Evolutionary conservation across 2,329 filamentous ascomycete genomes (phyloP).

Genomic region (Cladosporium sp.): DNA sequence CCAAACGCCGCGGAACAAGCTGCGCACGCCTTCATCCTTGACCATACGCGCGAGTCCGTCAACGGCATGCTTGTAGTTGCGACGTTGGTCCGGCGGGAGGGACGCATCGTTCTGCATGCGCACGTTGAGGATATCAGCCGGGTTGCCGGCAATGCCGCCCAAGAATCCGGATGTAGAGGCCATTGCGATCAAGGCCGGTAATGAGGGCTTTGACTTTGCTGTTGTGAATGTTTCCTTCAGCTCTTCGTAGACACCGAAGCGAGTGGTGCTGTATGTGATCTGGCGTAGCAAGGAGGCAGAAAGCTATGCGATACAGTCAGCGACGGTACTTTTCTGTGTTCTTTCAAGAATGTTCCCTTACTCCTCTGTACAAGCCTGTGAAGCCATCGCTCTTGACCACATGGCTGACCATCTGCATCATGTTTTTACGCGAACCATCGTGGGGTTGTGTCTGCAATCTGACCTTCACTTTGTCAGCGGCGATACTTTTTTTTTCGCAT

Average conservation of each 20-base stretch:
- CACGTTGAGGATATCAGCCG: conserved; percentile 94
- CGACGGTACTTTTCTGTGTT: not conserved
- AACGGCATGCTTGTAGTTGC: conserved; percentile 87
- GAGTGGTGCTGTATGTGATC: conserved; percentile 89
- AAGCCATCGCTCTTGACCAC: conserved; percentile 74
- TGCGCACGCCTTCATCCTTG: conserved; percentile 73
- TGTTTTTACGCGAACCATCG: conserved; percentile 70
- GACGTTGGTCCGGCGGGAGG: conserved; percentile 68
- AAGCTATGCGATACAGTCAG: conserved; percentile 51
- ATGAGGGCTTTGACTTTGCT: conserved; percentile 57
- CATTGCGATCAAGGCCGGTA: conserved; percentile 73
- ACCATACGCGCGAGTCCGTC: conserved; percentile 85
- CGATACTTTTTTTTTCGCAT: not conserved
- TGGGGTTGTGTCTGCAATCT: conserved; percentile 81
- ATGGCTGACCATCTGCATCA: conserved; percentile 82
- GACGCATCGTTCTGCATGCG: conserved; percentile 95
- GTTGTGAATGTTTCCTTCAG: conserved; percentile 71
- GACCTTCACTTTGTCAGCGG: conserved; percentile 55
- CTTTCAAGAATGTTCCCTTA: conserved; percentile 36
- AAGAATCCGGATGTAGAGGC: conserved; percentile 81
- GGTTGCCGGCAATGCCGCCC: conserved; percentile 88
- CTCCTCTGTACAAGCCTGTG: conserved; percentile 81
- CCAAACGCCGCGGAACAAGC: conserved; percentile 81
- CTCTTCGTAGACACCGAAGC: conserved; percentile 95
- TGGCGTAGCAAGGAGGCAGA: conserved; percentile 92